Base-by-base conservation (phyloP, 2,329 filamentous ascomycete genomes). In the Colletotrichum incanum region DNA sequence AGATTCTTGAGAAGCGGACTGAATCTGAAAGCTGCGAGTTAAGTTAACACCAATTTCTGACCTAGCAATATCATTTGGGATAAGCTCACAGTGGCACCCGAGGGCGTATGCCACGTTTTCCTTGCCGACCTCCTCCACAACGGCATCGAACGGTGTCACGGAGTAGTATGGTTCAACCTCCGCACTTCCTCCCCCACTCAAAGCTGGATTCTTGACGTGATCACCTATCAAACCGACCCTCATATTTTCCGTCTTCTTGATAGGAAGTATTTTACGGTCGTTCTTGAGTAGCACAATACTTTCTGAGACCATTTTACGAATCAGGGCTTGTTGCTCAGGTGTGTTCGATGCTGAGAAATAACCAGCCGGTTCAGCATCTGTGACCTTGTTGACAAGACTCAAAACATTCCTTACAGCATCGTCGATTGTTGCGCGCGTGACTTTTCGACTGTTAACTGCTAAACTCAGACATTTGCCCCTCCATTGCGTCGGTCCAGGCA, bases 281-380 rank as follows among this genome's bases (percentile, higher is more conserved):
- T 95, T 95, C 82, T 94, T 94, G 55, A 95, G 82, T n/a, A 95
- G 84, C 1, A 94, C 92, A 12, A 94, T 90, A 3, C 90, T 90
- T 77, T 94, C 92, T 3, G 90, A 88, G 20, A 91, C 92, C 41
- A 93, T 85, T 67, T 87, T 85, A 16, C 93, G 87, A 20, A 94
- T 87, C 58, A 94, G 83, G 12, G 86, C 87, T 5, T 90, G 87
- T 55, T 81, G 83, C 77, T 92, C 90, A 0, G 85, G 82, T 0
- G 86, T 88, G n/a, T 86, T 82, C 5, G 70, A 70, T 16, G 70
- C 65, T 76, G 90, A 87, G 6, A 86, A 82, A 16, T 92, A 85
- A 0, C 86, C 85, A 6, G 88, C 83, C 0, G 66, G 60, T 31
- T 65, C 50, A 39, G 66, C 43, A 37, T 65, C 66, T n/a, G 31